Evolutionary conservation across 164 flowering plant species (phyloP), one percentile per base, ranked within the genome.

Genomic region (Vitis rotundifolia): DNA sequence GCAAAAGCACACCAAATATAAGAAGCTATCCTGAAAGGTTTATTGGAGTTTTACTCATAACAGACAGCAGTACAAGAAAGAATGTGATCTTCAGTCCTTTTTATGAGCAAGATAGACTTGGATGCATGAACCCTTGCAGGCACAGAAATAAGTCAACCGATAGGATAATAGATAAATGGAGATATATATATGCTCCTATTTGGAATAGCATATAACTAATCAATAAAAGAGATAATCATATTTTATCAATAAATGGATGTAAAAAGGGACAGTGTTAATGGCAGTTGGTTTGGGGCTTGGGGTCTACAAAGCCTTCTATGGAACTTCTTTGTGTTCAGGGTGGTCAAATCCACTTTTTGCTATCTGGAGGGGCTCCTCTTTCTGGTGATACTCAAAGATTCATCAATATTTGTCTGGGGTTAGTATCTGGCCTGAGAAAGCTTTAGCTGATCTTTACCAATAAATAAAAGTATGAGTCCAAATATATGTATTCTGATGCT

Each of bases 251-350:
- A 37, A 37, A 37, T 37, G 44, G 44, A 37, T 37, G 44, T 6
- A 3, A 37, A 3, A 37, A 37, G 44, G 44, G 7, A 37, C 44
- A 37, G 3, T 37, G 44, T 93, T 8, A 89, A 89, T 77, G 99
- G 99, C 29, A 91, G 91, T 84, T 95, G 97, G 97, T 83, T 93
- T 82, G 99, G 99, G 8, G 98, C 97, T 18, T 87, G 99, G 93
- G 98, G 97, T 56, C 75, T 89, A 26, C 98, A 95, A 82, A 86
- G 76, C 75, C 59, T 81, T 68, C 72, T 93, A 0, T 93, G 98
- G 97, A 74, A 86, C 76, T 70, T 93, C 71, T 76, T 95, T 62
- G 93, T 95, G 73, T 95, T 95, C 75, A 80, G 81, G 99, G 99
- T 67, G 98, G 99, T 50, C 91, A 81, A 7, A 77, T 91, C 60